Percentiles rank a stretch among this genome's conserved stretches.
phyloP scores from a whole-genome alignment of 768 basidiomycete species.

The Arthromyces matolae region DNA sequence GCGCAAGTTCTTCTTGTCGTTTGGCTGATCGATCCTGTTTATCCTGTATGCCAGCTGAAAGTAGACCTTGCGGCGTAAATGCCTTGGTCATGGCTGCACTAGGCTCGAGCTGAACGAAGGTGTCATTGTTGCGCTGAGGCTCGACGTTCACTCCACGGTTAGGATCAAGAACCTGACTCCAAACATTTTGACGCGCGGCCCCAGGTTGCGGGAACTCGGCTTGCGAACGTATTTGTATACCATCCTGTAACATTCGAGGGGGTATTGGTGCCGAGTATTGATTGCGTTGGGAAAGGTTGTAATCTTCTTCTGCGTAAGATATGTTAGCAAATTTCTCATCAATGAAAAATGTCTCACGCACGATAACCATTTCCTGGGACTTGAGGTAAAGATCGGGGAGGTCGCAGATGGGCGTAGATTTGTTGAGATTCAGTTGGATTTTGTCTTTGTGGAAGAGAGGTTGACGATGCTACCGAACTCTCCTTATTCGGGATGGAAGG shows the following conservation, averaged over 20 bases:
- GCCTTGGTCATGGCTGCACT: constrained; percentile 84
- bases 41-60: constrained; percentile 93
- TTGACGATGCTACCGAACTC: constrained; percentile 20
- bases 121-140: constrained; percentile 45
- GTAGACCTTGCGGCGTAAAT: constrained; percentile 89
- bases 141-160: constrained; percentile 45
- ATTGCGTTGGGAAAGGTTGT: constrained; percentile 46
- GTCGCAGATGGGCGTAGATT: constrained; percentile 47
- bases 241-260: constrained; percentile 54
- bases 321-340: constrained; percentile 9
- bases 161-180: constrained; percentile 87
- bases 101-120: constrained; percentile 71
- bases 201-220: constrained; percentile 51
- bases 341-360: constrained; percentile 28
- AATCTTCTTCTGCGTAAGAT: constrained; percentile 35
- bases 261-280: constrained; percentile 31
- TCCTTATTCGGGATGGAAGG: constrained; percentile 27
- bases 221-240: constrained; percentile 48
- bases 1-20: constrained; percentile 88
- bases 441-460: constrained; percentile 27
- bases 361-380: constrained; percentile 48
- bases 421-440: constrained; percentile 22
- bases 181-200: constrained; percentile 66
- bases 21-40: constrained; percentile 95
- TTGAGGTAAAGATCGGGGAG: constrained; percentile 63